Conservation (phyloP, 768 basidiomycete species). For the Trametes villosa region DNA sequence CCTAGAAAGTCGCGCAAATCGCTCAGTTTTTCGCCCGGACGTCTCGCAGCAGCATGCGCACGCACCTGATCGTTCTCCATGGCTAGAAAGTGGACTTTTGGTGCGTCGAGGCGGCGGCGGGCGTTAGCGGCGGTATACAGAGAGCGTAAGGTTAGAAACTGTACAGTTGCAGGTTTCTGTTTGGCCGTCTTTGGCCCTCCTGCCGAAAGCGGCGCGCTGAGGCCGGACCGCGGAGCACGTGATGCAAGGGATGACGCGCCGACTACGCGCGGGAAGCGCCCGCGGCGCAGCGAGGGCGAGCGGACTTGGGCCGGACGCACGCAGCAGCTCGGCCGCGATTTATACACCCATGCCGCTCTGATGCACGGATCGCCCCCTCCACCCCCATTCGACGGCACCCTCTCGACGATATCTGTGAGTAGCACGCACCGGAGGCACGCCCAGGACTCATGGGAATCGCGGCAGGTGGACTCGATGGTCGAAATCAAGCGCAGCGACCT, state of each 20-base stretch:
- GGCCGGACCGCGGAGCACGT: constrained; percentile 16
- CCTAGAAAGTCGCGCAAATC: constrained; percentile 49
- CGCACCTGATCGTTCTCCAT: constrained; percentile 94
- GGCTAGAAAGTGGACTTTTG: constrained; percentile 36
- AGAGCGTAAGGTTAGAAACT: constrained; percentile 36
- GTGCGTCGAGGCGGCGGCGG: constrained; percentile 24
- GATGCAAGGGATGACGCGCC: constrained; percentile 25
- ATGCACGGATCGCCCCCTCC: constrained; percentile 25
- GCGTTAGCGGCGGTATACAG: constrained; percentile 24
- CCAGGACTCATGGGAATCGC: neutral
- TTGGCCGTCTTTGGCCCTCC: constrained; percentile 25
- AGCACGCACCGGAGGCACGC: neutral
- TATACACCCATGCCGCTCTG: constrained; percentile 23
- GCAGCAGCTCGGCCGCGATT: constrained; percentile 14
- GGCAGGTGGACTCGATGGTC: constrained; percentile 37
- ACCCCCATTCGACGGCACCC: constrained; percentile 40
- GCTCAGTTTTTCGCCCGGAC: constrained; percentile 10
- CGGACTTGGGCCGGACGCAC: constrained; percentile 9
- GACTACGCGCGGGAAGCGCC: constrained; percentile 12
- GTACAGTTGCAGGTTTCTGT: constrained; percentile 33
- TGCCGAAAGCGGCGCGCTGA: constrained; percentile 9
- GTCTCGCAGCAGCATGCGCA: neutral
- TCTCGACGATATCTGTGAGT: constrained; percentile 47
- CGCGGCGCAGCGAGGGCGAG: constrained; percentile 19
- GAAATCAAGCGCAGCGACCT: constrained; percentile 32